Evolutionary conservation across 108 stramenopile genomes (phyloP), one percentile per base, ranked within the genome.

Genomic region (Skeletonema grethae): DNA sequence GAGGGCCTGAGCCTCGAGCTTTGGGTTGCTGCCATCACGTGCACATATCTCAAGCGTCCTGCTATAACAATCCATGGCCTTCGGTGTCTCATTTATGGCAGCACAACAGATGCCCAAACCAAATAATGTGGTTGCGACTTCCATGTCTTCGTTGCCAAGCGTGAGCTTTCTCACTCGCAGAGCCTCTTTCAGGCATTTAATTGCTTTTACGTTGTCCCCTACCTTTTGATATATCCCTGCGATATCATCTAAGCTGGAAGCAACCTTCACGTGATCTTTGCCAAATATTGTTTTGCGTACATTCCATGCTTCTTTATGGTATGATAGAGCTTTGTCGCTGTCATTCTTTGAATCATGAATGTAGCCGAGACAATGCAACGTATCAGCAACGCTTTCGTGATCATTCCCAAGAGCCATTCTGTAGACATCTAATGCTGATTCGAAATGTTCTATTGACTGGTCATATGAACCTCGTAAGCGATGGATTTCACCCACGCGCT

Each of bases 71-170:
- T 84, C 80, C 55, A 56, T 50, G 43, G 85, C 82, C 25, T 74
- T 82, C 6, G 69, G 67, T 16, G 77, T 72, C 45, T 86, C 72
- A 28, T 63, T 60, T 1, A 29, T 70, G 5, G 83, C 80, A 7
- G 75, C 67, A 55, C 66, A 84, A 20, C 81, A 68, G 22, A 86
- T 83, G 10, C 85, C 85, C 80, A 86, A 79, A 11, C 79, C 82
- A 73, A 86, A 86, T 22, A 86, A 70, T 39, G 69, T 83, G 22
- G 71, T 73, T 34, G 74, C 83, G 11, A 86, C 68, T 18, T 84
- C 85, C 31, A 86, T 73, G 31, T 73, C 48, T 11, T 74, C 76
- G 57, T 69, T 67, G 6, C 65, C 76, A 5, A 82, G 65, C 11
- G 65, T 60, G 25, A 69, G 61, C 35, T 41, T 86, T 16, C 83